These are phyloP conservation scores for Roridomyces roridus DNA, from an alignment of 768 basidiomycete genomes.

Conservation along the genomic window DNA sequence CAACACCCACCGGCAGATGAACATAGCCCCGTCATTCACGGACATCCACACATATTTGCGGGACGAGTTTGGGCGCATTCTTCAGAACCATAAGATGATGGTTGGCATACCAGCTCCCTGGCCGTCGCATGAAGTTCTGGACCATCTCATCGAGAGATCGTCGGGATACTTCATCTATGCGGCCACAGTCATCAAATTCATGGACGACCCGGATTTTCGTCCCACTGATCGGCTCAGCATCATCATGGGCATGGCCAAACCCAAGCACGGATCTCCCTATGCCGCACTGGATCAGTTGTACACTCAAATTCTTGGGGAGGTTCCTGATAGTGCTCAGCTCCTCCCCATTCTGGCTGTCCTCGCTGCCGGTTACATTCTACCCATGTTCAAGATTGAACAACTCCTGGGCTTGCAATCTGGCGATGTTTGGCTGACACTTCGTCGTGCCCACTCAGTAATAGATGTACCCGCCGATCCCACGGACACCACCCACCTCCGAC, in stretches of 20 bases:
- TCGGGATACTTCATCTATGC: slow-evolving; percentile 14
- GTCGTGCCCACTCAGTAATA: not conserved
- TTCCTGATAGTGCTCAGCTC: not conserved
- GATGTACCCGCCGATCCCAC: not conserved
- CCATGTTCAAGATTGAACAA: not conserved
- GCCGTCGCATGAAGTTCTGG: not conserved
- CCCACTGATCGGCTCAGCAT: not conserved
- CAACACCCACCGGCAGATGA: not conserved
- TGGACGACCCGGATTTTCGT: slow-evolving; percentile 4
- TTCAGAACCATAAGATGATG: not conserved
- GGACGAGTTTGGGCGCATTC: not conserved
- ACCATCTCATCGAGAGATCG: not conserved
- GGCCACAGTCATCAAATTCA: not conserved
- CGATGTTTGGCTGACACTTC: not conserved
- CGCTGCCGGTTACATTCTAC: not conserved
- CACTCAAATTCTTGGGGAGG: slow-evolving; percentile 2
- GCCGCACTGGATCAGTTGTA: slow-evolving; percentile 1
- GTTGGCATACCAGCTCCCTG: not conserved
- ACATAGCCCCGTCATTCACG: not conserved
- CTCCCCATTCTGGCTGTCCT: not conserved
- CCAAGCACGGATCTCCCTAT: not conserved
- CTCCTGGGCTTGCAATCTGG: not conserved
- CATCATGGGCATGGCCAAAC: not conserved
- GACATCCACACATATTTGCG: not conserved
- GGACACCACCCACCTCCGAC: not conserved